Percentiles rank a stretch among this genome's conserved stretches.
Conservation (phyloP, 257 asterid species). For the Lantana camara region DNA sequence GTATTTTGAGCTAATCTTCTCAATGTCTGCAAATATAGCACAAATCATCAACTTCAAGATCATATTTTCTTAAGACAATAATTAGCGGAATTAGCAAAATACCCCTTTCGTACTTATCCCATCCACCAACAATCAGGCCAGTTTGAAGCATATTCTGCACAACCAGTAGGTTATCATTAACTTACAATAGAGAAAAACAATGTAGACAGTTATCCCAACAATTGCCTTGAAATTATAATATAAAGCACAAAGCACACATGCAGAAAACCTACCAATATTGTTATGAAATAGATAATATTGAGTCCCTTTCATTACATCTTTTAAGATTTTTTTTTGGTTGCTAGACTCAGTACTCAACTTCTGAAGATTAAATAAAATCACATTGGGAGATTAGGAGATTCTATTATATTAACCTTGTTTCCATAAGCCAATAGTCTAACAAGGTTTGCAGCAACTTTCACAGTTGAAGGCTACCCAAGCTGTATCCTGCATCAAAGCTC, state of each 20-base stretch:
- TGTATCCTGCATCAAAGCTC: conserved; percentile 62
- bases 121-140: conserved; percentile 94
- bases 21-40: too few relatives aligned
- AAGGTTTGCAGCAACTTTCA: too few relatives aligned
- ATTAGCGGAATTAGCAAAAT: too few relatives aligned
- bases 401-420: too few relatives aligned
- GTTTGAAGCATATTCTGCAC: conserved; percentile 88
- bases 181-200: neutral
- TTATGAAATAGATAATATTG: neutral
- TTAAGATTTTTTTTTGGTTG: too few relatives aligned
- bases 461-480: conserved; percentile 86
- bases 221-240: conserved; percentile 12
- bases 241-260: conserved; percentile 10
- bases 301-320: neutral
- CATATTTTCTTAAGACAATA: too few relatives aligned
- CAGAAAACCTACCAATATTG: neutral
- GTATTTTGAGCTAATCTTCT: too few relatives aligned
- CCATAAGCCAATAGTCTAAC: too few relatives aligned
- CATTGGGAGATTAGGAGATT: neutral
- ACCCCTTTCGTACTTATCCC: conserved; percentile 98
- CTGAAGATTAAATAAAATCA: neutral
- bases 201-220: conserved; percentile 9
- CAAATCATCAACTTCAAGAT: too few relatives aligned
- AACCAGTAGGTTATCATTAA: conserved; percentile 12
- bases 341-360: conserved; percentile 11